phyloP scores from a whole-genome alignment of 208 protist species.

The Perkinsela sp. region DNA sequence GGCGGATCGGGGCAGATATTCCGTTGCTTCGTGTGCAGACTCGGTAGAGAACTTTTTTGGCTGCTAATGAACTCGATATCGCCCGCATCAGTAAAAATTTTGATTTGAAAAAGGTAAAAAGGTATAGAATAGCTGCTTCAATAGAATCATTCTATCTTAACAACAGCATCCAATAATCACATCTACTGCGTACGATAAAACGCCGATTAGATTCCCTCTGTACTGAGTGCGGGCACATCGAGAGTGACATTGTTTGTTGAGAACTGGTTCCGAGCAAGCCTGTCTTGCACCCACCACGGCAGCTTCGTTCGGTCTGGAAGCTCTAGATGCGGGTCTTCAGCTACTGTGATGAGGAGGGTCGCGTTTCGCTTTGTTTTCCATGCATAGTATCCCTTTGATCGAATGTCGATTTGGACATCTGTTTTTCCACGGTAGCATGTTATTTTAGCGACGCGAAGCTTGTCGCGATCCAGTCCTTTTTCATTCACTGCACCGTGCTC shows the following conservation, averaged over 20 bases:
- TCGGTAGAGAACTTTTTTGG: no score
- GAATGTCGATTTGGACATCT: constrained; percentile 62
- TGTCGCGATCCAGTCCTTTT: constrained; percentile 55
- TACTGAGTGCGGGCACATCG: neutral
- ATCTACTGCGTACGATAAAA: no score
- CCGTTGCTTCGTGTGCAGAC: no score
- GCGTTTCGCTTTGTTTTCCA: constrained; percentile 67
- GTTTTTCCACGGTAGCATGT: constrained; percentile 45
- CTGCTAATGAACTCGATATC: no score
- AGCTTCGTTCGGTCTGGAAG: constrained; percentile 53
- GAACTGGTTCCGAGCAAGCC: neutral
- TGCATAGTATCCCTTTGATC: constrained; percentile 42
- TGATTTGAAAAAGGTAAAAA: no score
- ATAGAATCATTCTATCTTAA: no score
- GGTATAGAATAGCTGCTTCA: no score
- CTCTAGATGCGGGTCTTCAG: constrained; percentile 56
- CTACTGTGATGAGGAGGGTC: constrained; percentile 35
- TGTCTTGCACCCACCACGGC: constrained; percentile 10
- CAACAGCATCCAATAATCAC: no score
- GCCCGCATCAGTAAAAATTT: no score
- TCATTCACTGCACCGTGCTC: constrained; percentile 37
- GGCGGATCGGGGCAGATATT: constrained; percentile 15
- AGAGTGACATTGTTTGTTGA: neutral
- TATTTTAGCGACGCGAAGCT: constrained; percentile 43
- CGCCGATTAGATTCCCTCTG: neutral